Conservation (phyloP, 768 basidiomycete species). For the Suillus alpinus region DNA sequence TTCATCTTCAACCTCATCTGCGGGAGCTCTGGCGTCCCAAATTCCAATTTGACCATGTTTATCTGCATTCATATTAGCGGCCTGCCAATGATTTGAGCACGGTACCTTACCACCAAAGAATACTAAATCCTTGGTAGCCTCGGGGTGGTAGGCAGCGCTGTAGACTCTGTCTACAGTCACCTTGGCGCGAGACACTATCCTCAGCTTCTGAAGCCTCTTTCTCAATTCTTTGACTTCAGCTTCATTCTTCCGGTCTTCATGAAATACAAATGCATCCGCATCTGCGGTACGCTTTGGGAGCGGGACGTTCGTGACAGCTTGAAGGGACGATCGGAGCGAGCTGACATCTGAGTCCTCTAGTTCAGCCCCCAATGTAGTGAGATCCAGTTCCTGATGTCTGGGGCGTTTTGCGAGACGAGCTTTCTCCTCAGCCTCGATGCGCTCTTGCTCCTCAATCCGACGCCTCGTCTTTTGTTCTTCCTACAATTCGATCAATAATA, state of each 20-base stretch:
- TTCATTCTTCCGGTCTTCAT: constrained; percentile 44
- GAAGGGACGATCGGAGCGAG: constrained; percentile 45
- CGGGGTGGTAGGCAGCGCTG: constrained; percentile 79
- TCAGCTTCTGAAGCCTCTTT: constrained; percentile 51
- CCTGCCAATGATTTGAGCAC: neutral
- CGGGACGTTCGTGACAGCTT: constrained; percentile 33
- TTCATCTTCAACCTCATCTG: constrained; percentile 64
- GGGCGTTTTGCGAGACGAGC: constrained; percentile 64
- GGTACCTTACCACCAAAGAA: constrained; percentile 70
- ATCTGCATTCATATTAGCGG: constrained; percentile 41
- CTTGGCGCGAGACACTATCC: constrained; percentile 75
- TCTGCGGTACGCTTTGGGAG: constrained; percentile 39
- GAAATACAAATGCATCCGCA: constrained; percentile 52
- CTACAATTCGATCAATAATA: constrained; percentile 22
- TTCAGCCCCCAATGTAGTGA: constrained; percentile 49
- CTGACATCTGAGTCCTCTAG: constrained; percentile 42
- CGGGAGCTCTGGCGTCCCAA: constrained; percentile 78
- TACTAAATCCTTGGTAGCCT: constrained; percentile 74
- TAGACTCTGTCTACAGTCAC: constrained; percentile 76
- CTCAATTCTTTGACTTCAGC: constrained; percentile 52
- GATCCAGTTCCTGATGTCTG: constrained; percentile 62
- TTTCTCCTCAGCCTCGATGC: constrained; percentile 58
- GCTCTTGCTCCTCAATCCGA: constrained; percentile 58
- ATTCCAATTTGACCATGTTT: constrained; percentile 82
- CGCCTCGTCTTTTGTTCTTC: constrained; percentile 50